Evolutionary conservation across 805 yeast genomes (phyloP).

Genomic region (Candida qinlingensis): DNA sequence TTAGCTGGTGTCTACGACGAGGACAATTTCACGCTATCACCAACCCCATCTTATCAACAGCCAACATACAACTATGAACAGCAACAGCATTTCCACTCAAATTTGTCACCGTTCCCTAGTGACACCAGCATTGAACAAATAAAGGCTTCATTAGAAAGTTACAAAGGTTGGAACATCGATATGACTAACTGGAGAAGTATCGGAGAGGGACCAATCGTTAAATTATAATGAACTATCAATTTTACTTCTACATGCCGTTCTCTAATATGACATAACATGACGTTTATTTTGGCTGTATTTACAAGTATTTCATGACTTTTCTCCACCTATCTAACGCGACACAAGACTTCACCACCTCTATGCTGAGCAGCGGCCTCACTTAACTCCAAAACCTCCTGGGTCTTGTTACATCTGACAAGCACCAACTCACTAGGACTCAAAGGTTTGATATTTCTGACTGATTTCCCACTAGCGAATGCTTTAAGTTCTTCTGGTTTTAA

Average conservation of each 20-base stretch:
- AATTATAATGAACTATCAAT: constrained; percentile 26
- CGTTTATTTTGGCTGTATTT: background rate
- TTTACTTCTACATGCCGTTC: background rate
- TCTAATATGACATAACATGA: background rate
- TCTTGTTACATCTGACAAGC: constrained; percentile 49
- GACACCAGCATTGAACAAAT: constrained; percentile 42
- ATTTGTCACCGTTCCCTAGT: constrained; percentile 10
- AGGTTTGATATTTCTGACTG: constrained; percentile 72
- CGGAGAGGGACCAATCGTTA: constrained; percentile 59
- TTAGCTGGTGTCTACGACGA: constrained; percentile 19
- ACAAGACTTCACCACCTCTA: constrained; percentile 71
- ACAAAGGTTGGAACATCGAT: constrained; percentile 85
- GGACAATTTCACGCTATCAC: constrained; percentile 17
- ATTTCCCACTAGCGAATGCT: constrained; percentile 69
- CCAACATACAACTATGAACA: background rate
- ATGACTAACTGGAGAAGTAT: constrained; percentile 77
- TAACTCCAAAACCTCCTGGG: constrained; percentile 56
- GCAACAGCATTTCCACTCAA: constrained; percentile 10
- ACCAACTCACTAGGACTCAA: constrained; percentile 86
- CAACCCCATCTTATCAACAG: constrained; percentile 20
- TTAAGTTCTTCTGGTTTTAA: constrained; percentile 60
- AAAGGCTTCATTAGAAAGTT: constrained; percentile 55
- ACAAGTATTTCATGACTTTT: background rate
- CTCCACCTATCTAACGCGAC: constrained; percentile 53
- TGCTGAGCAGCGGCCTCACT: constrained; percentile 81